Evolutionary conservation across 2,329 filamentous ascomycete genomes (phyloP), one percentile per base, ranked within the genome.

Genomic region (Colletotrichum eremochloae): DNA sequence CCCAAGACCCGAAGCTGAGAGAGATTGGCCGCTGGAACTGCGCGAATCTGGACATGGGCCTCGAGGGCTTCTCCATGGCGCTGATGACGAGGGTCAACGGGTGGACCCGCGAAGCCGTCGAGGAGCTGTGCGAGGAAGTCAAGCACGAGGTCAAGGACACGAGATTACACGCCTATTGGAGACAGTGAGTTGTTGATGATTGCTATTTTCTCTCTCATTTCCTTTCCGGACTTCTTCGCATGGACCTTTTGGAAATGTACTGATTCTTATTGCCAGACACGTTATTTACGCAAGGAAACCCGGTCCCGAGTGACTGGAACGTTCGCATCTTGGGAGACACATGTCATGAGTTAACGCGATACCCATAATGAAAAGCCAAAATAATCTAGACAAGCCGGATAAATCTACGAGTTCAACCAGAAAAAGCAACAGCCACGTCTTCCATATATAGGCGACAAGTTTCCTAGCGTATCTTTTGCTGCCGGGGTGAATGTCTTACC

Each of bases 61-160:
- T 79, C 42, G 80, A 83, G 75, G 77, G 78, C 11, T 79, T 83
- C 57, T 78, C 76, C 8, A 74, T 83, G 66, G 82, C 80, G 9
- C 73, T 82, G 15, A 80, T 82, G 66, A 84, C 82, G 4, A 77
- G 80, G 18, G 78, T 78, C 38, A 75, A 83, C 40, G 79, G 78
- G n/a, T 83, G 81, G 81, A 76, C 61, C 29, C 67, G 74, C 12
- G 79, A 79, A 11, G 77, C 81, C 55, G 76, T 78, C 52, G 50
- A 62, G 50, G 67, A 71, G 60, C 77, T 78, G 33, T 74, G 75
- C 61, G 72, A 72, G 0, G 38, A 69, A 3, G 76, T 77, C 2
- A 75, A 74, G 42, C 75, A 71, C 50, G 76, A 79, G 24, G 48
- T 79, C 31, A 73, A 63, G 66, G 74, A 77, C 44, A 66, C 36